phyloP scores from a whole-genome alignment of 1,139 yeast genomes.

The Schizosaccharomyces versatilis region DNA sequence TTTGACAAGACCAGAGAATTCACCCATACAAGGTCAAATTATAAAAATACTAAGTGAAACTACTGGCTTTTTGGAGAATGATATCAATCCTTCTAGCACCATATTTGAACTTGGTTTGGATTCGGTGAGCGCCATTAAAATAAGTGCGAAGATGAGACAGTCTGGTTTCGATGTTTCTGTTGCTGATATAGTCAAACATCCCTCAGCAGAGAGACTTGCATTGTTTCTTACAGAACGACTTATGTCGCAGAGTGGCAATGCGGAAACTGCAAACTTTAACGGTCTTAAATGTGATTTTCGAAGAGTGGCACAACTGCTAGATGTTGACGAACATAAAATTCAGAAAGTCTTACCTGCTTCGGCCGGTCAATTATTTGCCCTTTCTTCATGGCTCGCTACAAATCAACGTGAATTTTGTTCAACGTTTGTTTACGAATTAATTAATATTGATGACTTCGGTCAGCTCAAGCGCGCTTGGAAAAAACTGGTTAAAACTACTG shows the following conservation, averaged over 20 bases:
- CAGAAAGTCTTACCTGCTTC: slow-evolving; percentile 12
- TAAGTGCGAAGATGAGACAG: slow-evolving; percentile 10
- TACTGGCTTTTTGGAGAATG: slow-evolving; percentile 4
- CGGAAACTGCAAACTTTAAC: not conserved
- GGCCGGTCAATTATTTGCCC: slow-evolving; percentile 14
- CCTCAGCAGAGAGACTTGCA: slow-evolving; percentile 10
- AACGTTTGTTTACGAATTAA: slow-evolving; percentile 10
- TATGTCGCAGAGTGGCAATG: not conserved
- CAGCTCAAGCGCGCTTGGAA: slow-evolving; percentile 11
- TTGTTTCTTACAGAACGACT: not conserved
- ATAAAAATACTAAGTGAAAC: slow-evolving; percentile 6
- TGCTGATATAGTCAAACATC: slow-evolving; percentile 10
- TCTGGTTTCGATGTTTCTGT: slow-evolving; percentile 11
- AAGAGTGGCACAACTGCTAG: not conserved
- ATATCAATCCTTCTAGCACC: slow-evolving; percentile 6
- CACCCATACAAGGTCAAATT: slow-evolving; percentile 4
- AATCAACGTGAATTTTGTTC: slow-evolving; percentile 7
- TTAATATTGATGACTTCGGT: not conserved
- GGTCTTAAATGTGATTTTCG: no score
- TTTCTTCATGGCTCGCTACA: slow-evolving; percentile 12
- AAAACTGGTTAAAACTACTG: slow-evolving; percentile 3
- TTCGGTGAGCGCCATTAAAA: slow-evolving; percentile 13
- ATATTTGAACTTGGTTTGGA: slow-evolving; percentile 14
- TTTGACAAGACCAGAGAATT: not conserved
- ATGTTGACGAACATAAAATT: not conserved